Evolutionary conservation across 2,329 filamentous ascomycete genomes (phyloP).

Genomic region (Trichoderma sp.): DNA sequence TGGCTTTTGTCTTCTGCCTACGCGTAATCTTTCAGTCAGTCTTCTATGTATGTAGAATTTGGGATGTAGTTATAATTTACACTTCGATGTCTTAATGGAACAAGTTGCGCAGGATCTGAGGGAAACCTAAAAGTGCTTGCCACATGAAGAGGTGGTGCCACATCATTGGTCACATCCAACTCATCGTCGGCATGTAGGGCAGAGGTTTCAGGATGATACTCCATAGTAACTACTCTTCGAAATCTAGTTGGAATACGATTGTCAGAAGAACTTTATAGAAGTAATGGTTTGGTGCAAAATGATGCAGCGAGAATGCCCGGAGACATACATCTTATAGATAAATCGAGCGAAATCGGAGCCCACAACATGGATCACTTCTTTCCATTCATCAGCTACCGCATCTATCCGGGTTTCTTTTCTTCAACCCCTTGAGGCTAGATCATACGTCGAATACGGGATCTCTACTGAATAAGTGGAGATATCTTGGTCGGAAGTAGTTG

Average conservation of each 20-base stretch:
- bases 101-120: slow-evolving; percentile 66
- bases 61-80: neutral
- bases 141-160: slow-evolving; percentile 86
- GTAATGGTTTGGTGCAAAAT: no score
- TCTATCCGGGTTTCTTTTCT: neutral
- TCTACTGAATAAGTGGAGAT: neutral
- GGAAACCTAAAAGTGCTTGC: slow-evolving; percentile 89
- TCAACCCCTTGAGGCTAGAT: neutral
- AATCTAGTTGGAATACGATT: neutral
- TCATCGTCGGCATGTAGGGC: neutral
- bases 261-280: neutral
- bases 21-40: slow-evolving; percentile 31
- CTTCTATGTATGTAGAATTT: no score
- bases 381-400: neutral
- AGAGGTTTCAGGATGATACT: neutral
- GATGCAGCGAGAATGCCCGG: neutral
- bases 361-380: neutral
- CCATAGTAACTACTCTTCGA: neutral
- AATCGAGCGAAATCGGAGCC: neutral
- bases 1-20: slow-evolving; percentile 42
- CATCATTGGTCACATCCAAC: neutral
- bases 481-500: neutral
- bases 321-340: neutral
- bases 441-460: neutral
- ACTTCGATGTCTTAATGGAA: slow-evolving; percentile 49